These are phyloP conservation scores for Geoglossum cookeanum DNA, from an alignment of 2,329 filamentous ascomycete species.

Conservation along the genomic window DNA sequence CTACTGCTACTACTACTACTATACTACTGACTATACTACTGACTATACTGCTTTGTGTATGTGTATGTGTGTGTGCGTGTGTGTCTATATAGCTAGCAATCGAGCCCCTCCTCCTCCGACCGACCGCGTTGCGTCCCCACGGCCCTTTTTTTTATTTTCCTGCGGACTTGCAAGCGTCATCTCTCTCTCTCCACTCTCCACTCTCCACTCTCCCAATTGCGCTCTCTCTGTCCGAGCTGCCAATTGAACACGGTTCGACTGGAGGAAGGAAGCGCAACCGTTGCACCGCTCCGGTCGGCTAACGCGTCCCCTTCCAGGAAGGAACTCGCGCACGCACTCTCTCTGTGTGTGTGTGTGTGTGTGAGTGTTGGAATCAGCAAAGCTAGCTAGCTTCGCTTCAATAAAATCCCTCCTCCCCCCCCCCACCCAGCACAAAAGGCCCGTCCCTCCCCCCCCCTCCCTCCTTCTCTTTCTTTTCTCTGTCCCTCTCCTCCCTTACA, in stretches of 20 bases:
- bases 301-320: background rate
- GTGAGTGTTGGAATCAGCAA: background rate
- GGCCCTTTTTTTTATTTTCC: background rate
- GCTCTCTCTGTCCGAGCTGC: no score
- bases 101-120: background rate
- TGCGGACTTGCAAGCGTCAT: background rate
- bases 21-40: background rate
- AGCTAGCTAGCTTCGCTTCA: background rate
- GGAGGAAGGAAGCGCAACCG: background rate
- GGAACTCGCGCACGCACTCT: background rate
- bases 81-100: background rate
- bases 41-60: no score
- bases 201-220: background rate
- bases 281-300: background rate
- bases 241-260: background rate
- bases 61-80: background rate
- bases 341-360: no score
- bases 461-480: background rate
- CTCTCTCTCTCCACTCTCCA: background rate
- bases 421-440: background rate
- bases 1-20: background rate
- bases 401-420: background rate
- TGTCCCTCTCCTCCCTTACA: background rate
- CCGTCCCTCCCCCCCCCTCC: background rate
- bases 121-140: background rate